These are phyloP conservation scores for Paramecium sonneborni DNA, from an alignment of 73 alveolate genomes.

Conservation along the genomic window DNA sequence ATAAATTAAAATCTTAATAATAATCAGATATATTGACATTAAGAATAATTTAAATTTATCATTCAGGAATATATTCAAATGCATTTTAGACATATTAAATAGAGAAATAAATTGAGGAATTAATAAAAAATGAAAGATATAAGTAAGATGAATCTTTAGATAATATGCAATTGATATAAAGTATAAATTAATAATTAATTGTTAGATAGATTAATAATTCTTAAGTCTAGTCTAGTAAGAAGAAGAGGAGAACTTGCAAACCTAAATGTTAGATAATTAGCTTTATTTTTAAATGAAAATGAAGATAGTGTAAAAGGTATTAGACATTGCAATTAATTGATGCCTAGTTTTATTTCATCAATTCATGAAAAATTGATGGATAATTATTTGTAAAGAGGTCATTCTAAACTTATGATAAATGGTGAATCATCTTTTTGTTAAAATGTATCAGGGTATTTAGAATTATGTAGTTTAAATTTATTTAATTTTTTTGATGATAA, in stretches of 20 bases:
- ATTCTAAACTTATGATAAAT: slow-evolving; percentile 9
- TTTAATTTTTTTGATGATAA: neutral
- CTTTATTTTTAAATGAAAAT: neutral
- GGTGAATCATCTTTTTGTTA: neutral
- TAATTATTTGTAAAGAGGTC: neutral
- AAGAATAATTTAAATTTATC: neutral
- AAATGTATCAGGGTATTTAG: neutral
- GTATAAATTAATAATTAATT: neutral
- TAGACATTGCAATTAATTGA: neutral
- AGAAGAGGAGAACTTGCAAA: neutral
- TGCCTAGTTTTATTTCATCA: neutral
- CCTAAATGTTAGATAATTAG: neutral
- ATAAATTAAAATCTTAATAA: neutral
- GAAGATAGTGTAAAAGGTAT: neutral
- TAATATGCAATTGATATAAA: neutral
- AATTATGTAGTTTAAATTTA: neutral
- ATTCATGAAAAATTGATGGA: slow-evolving; percentile 30
- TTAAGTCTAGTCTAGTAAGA: neutral
- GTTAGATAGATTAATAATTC: neutral
- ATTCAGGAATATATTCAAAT: neutral
- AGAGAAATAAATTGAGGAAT: neutral
- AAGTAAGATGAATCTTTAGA: neutral
- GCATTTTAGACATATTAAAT: neutral
- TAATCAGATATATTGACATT: neutral
- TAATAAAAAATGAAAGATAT: neutral